These are phyloP conservation scores for Zalerion maritima DNA, from an alignment of 495 filamentous ascomycete species.

Conservation along the genomic window DNA sequence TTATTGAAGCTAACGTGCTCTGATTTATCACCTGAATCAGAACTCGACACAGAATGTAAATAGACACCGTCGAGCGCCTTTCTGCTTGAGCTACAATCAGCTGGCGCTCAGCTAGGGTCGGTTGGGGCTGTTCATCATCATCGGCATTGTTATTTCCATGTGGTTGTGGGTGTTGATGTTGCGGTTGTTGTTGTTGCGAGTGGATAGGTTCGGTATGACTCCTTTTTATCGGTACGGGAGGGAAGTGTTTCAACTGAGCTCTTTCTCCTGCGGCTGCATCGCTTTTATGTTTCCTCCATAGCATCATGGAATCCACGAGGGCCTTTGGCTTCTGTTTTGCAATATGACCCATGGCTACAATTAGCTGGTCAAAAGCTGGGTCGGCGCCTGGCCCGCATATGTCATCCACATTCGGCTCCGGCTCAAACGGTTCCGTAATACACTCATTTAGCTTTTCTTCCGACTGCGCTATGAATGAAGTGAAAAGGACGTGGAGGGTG, in stretches of 20 bases:
- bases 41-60: conserved; percentile 87
- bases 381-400: conserved; percentile 86
- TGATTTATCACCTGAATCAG: conserved; percentile 88
- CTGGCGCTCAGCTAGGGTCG: conserved; percentile 42
- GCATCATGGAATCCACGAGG: conserved; percentile 93
- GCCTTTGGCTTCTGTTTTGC: conserved; percentile 85
- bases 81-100: conserved; percentile 63
- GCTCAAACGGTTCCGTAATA: conserved; percentile 55
- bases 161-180: neutral
- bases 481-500: conserved; percentile 91
- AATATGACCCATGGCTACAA: conserved; percentile 84
- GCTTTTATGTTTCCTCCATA: conserved; percentile 89
- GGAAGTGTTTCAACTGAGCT: conserved; percentile 41
- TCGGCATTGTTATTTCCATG: too few species aligned
- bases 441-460: conserved; percentile 87
- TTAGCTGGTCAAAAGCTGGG: conserved; percentile 84
- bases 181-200: too few species aligned
- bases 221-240: conserved; percentile 21
- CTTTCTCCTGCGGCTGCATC: conserved; percentile 58
- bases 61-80: conserved; percentile 76
- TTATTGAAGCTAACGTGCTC: conserved; percentile 67
- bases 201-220: conserved; percentile 37
- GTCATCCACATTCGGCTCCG: conserved; percentile 66
- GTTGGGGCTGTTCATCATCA: too few species aligned
- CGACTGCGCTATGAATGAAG: conserved; percentile 73